Conservation (phyloP, 495 filamentous ascomycete genomes). For the Tuber borchii region DNA sequence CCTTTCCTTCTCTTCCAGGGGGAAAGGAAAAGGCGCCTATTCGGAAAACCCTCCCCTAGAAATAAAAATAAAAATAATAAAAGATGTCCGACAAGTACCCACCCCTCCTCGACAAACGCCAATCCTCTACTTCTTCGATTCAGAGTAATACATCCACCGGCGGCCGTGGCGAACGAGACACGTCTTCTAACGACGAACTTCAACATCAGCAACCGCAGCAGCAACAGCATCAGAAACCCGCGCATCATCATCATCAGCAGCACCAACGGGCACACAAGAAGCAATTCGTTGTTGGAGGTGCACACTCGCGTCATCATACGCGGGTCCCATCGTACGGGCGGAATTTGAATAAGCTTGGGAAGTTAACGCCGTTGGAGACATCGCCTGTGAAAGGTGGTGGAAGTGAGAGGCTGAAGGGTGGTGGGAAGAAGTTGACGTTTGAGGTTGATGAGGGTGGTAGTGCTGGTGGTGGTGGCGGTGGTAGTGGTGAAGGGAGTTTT, state of each 20-base stretch:
- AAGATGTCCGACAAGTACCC: constrained; percentile 27
- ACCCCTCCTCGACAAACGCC: constrained; percentile 32
- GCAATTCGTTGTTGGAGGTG: constrained; percentile 33
- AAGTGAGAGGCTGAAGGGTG: constrained; percentile 28
- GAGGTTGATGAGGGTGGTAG: constrained; percentile 26
- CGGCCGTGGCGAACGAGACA: constrained; percentile 25
- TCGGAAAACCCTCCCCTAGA: constrained; percentile 6
- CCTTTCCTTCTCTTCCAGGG: not conserved
- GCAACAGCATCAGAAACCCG: constrained; percentile 22
- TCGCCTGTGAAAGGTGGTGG: constrained; percentile 18
- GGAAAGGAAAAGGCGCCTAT: not conserved
- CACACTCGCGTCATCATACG: constrained; percentile 33
- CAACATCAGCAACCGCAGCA: constrained; percentile 20
- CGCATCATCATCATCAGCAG: constrained; percentile 24
- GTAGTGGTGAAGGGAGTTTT: constrained; percentile 25
- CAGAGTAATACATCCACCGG: constrained; percentile 25
- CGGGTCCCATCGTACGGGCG: constrained; percentile 45
- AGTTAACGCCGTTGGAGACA: constrained; percentile 34
- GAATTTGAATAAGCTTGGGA: constrained; percentile 44
- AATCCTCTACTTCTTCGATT: constrained; percentile 22
- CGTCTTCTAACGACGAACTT: constrained; percentile 34
- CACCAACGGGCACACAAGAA: constrained; percentile 23
- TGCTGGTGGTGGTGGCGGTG: constrained; percentile 5
- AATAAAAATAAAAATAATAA: constrained; percentile 29
- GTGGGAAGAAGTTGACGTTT: constrained; percentile 35